Base-by-base conservation (phyloP, 176 grass and related monocot species). In the Thalia dealbata region DNA sequence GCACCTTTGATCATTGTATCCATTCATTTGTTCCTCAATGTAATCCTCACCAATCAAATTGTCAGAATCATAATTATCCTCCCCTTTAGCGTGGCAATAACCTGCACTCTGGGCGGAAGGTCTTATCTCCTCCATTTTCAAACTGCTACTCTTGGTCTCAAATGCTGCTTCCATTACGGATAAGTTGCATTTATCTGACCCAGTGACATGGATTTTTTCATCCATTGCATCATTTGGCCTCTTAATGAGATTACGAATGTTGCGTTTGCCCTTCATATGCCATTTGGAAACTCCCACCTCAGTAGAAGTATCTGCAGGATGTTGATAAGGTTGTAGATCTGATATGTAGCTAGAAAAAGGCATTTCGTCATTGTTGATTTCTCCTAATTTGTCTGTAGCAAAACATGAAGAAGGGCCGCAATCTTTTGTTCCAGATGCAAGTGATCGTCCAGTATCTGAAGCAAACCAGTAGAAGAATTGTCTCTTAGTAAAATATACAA, bases 231-330 rank as follows among this genome's bases (percentile, higher is more conserved):
- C 76, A 52, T 76, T 54, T 13, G 75, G 76, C 69, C 73, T 81
- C 77, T 90, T 96, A 11, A 52, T 29, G 61, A 75, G 74, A 76
- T 82, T 92, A 75, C 89, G 82, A 73, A 27, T 92, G 77, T 92
- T 96, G 80, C 89, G 92, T 87, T 96, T 96, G 67, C 92, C 89
- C 86, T 96, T 96, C 72, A 90, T 88, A 79, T 84, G 87, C 92
- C 92, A 96, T 51, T 78, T 91, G 30, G 89, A 96, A 51, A 90
- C 84, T 78, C 84, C 89, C 32, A 66, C 52, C 25, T 85, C 89
- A 81, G 85, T 74, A 72, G 80, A 84, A 82, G 65, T 80, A 83
- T 80, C 77, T 50, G 79, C 84, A 82, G 64, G 6, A 15, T 88
- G 86, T 54, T 91, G 84, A 32, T 79, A 79, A 69, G 78, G 78